Evolutionary conservation across 495 filamentous ascomycete species (phyloP).

Genomic region (Penicillium bovifimosum): DNA sequence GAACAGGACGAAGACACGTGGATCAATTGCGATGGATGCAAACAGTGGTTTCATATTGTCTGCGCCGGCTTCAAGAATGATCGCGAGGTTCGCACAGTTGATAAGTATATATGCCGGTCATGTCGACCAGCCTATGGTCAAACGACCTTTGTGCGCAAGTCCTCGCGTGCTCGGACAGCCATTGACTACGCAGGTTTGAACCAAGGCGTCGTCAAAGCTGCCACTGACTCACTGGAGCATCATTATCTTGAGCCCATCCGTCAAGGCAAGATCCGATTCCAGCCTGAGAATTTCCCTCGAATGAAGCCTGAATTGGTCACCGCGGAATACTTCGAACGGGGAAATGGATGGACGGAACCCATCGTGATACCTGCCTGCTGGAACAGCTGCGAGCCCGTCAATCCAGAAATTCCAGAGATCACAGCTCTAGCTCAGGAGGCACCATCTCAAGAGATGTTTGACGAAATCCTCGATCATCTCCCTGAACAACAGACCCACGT

Average conservation of each 20-base stretch:
- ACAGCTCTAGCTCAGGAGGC: slow-evolving; percentile 35
- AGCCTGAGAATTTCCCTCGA: slow-evolving; percentile 59
- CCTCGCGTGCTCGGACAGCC: slow-evolving; percentile 58
- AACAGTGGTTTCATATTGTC: slow-evolving; percentile 67
- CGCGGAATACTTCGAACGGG: slow-evolving; percentile 61
- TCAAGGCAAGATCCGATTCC: slow-evolving; percentile 58
- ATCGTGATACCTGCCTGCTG: slow-evolving; percentile 62
- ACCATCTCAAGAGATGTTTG: slow-evolving; percentile 43
- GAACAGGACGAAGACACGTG: slow-evolving; percentile 54
- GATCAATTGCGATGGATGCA: slow-evolving; percentile 73
- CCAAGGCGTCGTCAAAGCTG: slow-evolving; percentile 65
- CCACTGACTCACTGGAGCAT: slow-evolving; percentile 63
- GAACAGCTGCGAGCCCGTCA: slow-evolving; percentile 50
- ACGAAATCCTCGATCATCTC: slow-evolving; percentile 39
- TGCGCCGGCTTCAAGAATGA: slow-evolving; percentile 69
- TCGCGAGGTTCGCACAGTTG: slow-evolving; percentile 62
- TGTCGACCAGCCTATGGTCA: slow-evolving; percentile 58
- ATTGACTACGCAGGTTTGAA: slow-evolving; percentile 75
- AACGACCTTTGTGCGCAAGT: slow-evolving; percentile 62
- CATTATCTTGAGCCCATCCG: slow-evolving; percentile 70
- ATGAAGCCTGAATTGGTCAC: slow-evolving; percentile 65
- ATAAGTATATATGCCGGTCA: slow-evolving; percentile 62
- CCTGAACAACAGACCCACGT: slow-evolving; percentile 34
- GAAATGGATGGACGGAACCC: slow-evolving; percentile 63
- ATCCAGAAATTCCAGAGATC: slow-evolving; percentile 19